Evolutionary conservation across 306 rosid genomes (phyloP), one percentile per base, ranked within the genome.

Genomic region (Gastrolobium bilobum): DNA sequence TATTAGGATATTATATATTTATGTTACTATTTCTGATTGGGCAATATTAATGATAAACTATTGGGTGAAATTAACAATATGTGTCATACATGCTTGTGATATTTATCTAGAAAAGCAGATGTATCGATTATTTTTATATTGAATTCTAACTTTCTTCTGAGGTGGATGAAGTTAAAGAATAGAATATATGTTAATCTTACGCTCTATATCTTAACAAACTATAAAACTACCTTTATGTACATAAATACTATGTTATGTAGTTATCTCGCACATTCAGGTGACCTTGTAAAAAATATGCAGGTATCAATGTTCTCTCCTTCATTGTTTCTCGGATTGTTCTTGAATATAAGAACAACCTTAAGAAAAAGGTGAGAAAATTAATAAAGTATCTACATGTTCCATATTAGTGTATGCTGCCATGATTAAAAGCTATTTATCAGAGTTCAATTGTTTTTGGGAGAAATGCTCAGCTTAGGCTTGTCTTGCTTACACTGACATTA

Each of bases 11-110:
- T 74, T 50, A 20, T 13, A 37, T 9, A 51, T 61, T 13, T 10
- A 4, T 39, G 74, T 48, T 76, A 51, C 65, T 69, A 4, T 61
- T 74, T 72, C 59, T 56, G 30, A 43, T 65, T 4, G 59, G 68
- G 60, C 38, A 42, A 34, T 29, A 48, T 42, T 51, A 10, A 30
- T 57, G 20, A 51, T 50, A 42, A 39, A 40, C n/a, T 34, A 37
- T 82, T 15, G 42, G 59, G 2, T 69, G 68, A 4, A 47, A 43
- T 43, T 37, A 69, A 58, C 43, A 2, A 34, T 58, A 30, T 34
- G 20, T 15, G 37, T 42, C 6, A 7, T 52, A 33, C 62, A 39
- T 76, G 67, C 54, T 69, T 76, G 54, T 61, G 53, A 43, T 64
- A 7, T 10, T 43, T 63, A 14, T 35, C 33, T 33, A 34, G 46